Percentiles rank a stretch among this genome's conserved stretches.
These are phyloP conservation scores for Tolypocladium nubicola DNA, from an alignment of 2,329 filamentous ascomycete species.

Conservation along the genomic window DNA sequence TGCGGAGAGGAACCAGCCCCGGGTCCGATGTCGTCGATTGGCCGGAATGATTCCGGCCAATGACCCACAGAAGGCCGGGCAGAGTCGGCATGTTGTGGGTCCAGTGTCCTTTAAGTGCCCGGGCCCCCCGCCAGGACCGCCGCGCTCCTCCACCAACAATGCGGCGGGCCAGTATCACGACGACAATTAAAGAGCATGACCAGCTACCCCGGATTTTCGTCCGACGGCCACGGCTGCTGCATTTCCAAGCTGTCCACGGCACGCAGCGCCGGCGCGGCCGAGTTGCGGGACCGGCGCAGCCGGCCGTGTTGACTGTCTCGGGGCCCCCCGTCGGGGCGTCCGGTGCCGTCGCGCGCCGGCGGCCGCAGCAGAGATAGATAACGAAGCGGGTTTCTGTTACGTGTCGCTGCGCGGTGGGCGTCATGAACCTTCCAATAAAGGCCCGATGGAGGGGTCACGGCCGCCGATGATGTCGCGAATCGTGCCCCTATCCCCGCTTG, in stretches of 20 bases:
- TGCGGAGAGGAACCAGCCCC: slow-evolving; percentile 4
- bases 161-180: not conserved
- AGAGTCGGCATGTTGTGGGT: slow-evolving; percentile 11
- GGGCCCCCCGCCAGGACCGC: slow-evolving; percentile 2
- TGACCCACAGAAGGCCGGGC: slow-evolving; percentile 11
- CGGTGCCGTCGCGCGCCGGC: not conserved
- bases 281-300: not conserved
- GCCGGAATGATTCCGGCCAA: slow-evolving; percentile 25
- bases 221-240: not conserved
- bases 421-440: slow-evolving; percentile 6
- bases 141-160: not conserved
- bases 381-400: slow-evolving; percentile 12
- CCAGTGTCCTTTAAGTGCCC: slow-evolving; percentile 3
- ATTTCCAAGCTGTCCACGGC: not conserved
- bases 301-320: not conserved
- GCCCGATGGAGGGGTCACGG: slow-evolving; percentile 7
- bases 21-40: slow-evolving; percentile 17
- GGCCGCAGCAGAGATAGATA: not conserved
- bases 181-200: not conserved
- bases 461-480: slow-evolving; percentile 9
- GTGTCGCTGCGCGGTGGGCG: slow-evolving; percentile 8
- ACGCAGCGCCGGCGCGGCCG: not conserved
- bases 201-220: not conserved
- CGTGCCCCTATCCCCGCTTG: slow-evolving; percentile 15
- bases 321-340: not conserved